Conservation (phyloP, 169 alveolate species). For the Toxoplasma gondii region DNA sequence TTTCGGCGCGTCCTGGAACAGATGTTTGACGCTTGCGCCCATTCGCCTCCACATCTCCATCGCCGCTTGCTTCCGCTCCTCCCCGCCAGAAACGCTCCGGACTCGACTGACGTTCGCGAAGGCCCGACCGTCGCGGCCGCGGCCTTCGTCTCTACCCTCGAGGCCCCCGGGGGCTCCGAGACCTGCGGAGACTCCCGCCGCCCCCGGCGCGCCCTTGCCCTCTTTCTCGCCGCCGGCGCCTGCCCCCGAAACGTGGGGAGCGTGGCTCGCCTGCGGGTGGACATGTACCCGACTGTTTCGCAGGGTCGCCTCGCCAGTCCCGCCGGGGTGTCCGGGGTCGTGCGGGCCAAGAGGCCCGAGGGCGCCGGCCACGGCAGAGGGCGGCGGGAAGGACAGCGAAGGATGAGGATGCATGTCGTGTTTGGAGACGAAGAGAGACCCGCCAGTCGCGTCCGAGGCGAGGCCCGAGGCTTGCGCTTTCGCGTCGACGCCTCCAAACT, state of each 20-base stretch:
- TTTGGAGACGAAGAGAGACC: background rate
- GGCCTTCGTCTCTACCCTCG: background rate
- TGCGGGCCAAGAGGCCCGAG: background rate
- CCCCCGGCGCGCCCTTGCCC: background rate
- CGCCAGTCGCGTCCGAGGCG: background rate
- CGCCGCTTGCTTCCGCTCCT: slow-evolving; percentile 1
- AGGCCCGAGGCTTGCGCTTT: background rate
- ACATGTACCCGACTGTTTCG: too few species aligned
- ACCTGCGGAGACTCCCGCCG: background rate
- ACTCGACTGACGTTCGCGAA: background rate
- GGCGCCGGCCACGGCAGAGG: background rate
- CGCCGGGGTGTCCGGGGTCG: too few species aligned
- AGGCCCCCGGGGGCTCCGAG: background rate
- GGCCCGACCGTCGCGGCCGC: background rate
- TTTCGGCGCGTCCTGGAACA: background rate
- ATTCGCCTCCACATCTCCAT: background rate
- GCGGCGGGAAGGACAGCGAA: background rate
- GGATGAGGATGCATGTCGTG: background rate
- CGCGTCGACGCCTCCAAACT: background rate
- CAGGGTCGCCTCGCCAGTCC: too few species aligned
- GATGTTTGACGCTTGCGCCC: background rate
- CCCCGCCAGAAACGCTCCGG: slow-evolving; percentile 3
- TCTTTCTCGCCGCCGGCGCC: background rate
- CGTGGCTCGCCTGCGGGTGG: background rate
- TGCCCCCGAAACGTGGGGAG: background rate